These are phyloP conservation scores for Effrenium voratum DNA, from an alignment of 73 alveolate species.

Conservation along the genomic window DNA sequence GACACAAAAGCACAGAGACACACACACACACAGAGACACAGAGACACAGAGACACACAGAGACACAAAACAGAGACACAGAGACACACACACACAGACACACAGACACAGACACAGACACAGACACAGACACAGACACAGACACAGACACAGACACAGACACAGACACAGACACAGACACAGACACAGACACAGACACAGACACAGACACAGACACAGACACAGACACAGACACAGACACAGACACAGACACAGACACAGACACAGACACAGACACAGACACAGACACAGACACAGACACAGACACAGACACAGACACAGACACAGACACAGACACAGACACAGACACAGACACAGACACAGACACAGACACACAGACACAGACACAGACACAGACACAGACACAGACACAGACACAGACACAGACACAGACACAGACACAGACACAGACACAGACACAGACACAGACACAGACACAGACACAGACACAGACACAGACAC, in stretches of 20 bases:
- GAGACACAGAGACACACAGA: too few species aligned
- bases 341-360: background rate
- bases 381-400: background rate
- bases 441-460: background rate
- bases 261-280: background rate
- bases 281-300: background rate
- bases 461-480: too few species aligned
- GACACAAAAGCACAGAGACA: too few species aligned
- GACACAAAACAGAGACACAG: background rate
- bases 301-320: background rate
- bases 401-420: background rate
- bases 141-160: background rate
- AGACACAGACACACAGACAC: background rate
- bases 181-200: background rate
- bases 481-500: slow-evolving; percentile 10
- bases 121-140: background rate
- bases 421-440: background rate
- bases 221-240: background rate
- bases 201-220: background rate
- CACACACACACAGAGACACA: too few species aligned
- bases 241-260: background rate
- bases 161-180: background rate
- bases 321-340: background rate
- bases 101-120: background rate
- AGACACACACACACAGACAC: background rate